These are phyloP conservation scores for Plasmodium coatneyi DNA, from an alignment of 169 alveolate species.

Conservation along the genomic window DNA sequence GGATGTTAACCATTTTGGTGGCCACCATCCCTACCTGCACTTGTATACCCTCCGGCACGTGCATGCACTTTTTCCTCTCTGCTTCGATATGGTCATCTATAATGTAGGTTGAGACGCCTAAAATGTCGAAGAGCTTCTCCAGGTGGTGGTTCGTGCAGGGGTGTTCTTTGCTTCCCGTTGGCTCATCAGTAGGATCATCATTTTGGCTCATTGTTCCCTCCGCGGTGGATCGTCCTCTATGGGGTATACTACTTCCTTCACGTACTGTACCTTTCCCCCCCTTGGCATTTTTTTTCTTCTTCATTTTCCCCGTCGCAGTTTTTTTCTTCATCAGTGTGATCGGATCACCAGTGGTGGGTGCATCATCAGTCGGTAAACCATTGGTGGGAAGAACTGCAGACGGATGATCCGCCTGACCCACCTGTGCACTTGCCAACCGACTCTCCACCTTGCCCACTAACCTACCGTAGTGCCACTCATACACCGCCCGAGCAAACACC, in stretches of 20 bases:
- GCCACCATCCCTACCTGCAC: neutral
- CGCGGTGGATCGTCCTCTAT: neutral
- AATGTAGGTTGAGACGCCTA: neutral
- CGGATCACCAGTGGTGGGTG: neutral
- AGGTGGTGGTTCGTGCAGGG: neutral
- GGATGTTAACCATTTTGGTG: slow-evolving; percentile 1
- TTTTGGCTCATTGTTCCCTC: neutral
- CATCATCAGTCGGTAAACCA: neutral
- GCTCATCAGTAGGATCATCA: neutral
- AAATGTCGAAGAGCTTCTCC: slow-evolving; percentile 20
- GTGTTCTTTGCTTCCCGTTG: neutral
- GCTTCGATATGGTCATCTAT: slow-evolving; percentile 13
- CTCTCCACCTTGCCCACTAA: neutral
- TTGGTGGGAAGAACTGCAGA: neutral
- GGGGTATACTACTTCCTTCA: neutral
- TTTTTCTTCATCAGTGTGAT: neutral
- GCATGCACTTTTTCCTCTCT: neutral
- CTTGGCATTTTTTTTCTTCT: neutral
- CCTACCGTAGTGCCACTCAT: neutral
- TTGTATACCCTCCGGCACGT: neutral
- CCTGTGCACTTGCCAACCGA: neutral
- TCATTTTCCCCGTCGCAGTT: neutral
- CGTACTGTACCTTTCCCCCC: neutral
- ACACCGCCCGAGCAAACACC: neutral
- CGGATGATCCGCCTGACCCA: neutral